Evolutionary conservation across 192 early-diverging fungal species (phyloP).

Genomic region (Geranomyces variabilis): DNA sequence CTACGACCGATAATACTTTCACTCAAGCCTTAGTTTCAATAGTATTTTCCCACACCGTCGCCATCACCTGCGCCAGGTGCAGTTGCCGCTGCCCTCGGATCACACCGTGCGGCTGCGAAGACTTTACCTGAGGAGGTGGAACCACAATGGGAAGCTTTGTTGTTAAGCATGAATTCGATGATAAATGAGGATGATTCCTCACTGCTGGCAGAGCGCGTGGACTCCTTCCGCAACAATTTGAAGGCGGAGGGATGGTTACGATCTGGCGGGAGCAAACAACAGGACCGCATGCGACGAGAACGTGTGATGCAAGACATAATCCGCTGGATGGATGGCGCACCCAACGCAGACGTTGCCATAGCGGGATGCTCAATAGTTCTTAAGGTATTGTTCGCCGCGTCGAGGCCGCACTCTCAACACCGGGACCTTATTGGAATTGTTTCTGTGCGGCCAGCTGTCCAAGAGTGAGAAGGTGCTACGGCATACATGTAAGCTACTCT

Average conservation of each 20-base stretch:
- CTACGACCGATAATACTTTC: not conserved
- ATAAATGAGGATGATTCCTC: too few species aligned
- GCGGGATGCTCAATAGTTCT: conserved; percentile 41
- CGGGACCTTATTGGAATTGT: too few species aligned
- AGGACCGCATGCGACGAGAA: conserved; percentile 22
- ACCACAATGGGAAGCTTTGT: not conserved
- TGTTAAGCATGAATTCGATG: not conserved
- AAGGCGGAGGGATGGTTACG: conserved; percentile 23
- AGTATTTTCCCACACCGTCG: conserved; percentile 5
- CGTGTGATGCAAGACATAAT: conserved; percentile 28
- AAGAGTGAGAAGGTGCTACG: conserved; percentile 39
- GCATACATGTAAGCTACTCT: conserved; percentile 41
- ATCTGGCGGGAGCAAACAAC: not conserved
- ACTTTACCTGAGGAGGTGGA: not conserved
- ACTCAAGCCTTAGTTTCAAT: not conserved
- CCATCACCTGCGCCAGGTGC: conserved; percentile 12
- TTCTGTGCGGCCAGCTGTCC: conserved; percentile 22
- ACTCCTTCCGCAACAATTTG: conserved; percentile 7
- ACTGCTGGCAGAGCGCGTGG: not conserved
- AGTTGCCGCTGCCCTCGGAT: not conserved
- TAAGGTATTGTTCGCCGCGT: conserved; percentile 17
- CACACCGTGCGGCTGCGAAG: not conserved
- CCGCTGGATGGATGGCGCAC: conserved; percentile 41
- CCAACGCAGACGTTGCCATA: conserved; percentile 37
- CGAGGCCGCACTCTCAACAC: not conserved